These are phyloP conservation scores for Ilyonectria robusta DNA, from an alignment of 2,329 filamentous ascomycete species.

Conservation along the genomic window DNA sequence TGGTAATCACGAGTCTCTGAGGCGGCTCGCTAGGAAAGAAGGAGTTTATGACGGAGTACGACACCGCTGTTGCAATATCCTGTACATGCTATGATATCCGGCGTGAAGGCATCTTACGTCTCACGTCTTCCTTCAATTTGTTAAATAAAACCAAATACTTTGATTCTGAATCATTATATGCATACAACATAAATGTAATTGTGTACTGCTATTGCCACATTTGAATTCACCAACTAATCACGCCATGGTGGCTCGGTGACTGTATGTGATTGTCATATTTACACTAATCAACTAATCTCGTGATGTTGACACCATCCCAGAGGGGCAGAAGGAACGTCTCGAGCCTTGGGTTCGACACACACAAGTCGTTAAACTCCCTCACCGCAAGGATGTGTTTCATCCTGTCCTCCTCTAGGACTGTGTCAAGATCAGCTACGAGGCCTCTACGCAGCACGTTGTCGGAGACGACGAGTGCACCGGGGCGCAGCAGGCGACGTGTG, in stretches of 20 bases:
- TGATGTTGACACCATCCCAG: constrained; percentile 60
- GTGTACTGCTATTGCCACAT: no score
- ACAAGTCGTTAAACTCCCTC: constrained; percentile 54
- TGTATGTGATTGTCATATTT: background rate
- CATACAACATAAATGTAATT: background rate
- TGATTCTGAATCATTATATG: background rate
- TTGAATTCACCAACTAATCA: background rate
- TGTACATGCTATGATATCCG: constrained; percentile 25
- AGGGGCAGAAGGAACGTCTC: constrained; percentile 59
- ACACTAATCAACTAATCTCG: constrained; percentile 55
- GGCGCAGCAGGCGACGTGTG: constrained; percentile 59
- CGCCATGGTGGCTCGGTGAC: no score
- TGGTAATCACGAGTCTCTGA: constrained; percentile 5
- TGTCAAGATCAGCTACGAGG: constrained; percentile 58
- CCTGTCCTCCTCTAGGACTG: constrained; percentile 37
- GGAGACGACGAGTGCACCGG: constrained; percentile 66
- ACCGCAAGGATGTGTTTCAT: constrained; percentile 47
- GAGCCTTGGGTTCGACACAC: constrained; percentile 53
- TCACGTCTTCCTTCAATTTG: constrained; percentile 1
- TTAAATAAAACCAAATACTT: background rate
- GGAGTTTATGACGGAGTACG: constrained; percentile 1
- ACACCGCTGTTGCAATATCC: background rate
- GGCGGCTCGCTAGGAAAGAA: constrained; percentile 2
- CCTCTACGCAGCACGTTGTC: constrained; percentile 68
- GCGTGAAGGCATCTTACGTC: constrained; percentile 11